Conservation (phyloP, 768 basidiomycete species). For the Leccinum obscurum region DNA sequence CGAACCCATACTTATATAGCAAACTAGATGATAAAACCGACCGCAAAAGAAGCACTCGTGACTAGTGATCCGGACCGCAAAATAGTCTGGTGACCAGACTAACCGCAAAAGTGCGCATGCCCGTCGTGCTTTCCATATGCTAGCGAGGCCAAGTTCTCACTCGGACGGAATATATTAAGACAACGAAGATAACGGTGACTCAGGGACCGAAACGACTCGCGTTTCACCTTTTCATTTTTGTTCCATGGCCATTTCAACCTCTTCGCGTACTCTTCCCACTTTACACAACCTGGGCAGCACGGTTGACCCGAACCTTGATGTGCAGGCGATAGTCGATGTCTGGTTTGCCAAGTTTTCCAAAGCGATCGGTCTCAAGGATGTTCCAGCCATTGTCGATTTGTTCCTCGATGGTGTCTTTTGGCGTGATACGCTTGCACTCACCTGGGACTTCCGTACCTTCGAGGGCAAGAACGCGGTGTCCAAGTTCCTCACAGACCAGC, state of each 20-base stretch:
- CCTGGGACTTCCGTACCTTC: slow-evolving; percentile 65
- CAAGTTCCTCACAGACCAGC: slow-evolving; percentile 48
- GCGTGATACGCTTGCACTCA: slow-evolving; percentile 62
- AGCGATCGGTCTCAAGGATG: slow-evolving; percentile 35
- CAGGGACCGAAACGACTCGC: not conserved
- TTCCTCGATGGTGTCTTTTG: slow-evolving; percentile 45
- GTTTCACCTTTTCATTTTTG: not conserved
- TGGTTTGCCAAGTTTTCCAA: slow-evolving; percentile 46
- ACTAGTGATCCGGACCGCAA: not conserved
- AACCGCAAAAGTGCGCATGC: no score
- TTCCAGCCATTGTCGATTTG: slow-evolving; percentile 35
- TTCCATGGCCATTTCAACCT: slow-evolving; percentile 10
- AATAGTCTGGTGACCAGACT: no score
- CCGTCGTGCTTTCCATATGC: no score
- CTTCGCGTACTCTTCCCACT: slow-evolving; percentile 22
- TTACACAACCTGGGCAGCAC: slow-evolving; percentile 22
- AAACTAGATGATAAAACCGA: not conserved
- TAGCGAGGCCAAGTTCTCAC: not conserved
- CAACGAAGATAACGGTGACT: not conserved
- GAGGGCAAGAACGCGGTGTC: slow-evolving; percentile 41
- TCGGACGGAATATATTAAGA: not conserved
- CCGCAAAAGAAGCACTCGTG: not conserved
- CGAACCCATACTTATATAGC: no score
- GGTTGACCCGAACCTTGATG: slow-evolving; percentile 37
- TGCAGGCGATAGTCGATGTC: slow-evolving; percentile 32